phyloP scores from a whole-genome alignment of 441 rosid species.

The Pelargonium australe region DNA sequence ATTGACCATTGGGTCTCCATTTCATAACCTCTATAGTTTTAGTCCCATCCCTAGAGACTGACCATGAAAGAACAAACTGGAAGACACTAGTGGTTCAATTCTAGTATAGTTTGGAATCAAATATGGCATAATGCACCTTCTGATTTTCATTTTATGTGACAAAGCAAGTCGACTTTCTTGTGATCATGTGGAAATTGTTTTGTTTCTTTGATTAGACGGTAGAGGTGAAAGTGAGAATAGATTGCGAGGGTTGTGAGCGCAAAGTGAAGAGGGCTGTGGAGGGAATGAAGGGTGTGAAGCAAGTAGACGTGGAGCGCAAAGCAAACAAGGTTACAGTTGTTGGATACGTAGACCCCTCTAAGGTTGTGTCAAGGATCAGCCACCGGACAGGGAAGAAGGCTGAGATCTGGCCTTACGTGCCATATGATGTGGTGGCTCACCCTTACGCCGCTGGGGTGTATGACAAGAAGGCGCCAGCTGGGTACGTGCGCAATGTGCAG shows the following conservation, averaged over 20 bases:
- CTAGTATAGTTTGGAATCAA: too few species aligned
- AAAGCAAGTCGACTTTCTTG: not conserved
- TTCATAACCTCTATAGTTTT: too few species aligned
- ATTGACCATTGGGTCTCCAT: too few species aligned
- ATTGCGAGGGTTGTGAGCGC: constrained; percentile 92
- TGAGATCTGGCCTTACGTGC: constrained; percentile 85
- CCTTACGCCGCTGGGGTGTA: constrained; percentile 85
- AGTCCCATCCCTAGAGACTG: too few species aligned
- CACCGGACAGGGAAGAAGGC: constrained; percentile 89
- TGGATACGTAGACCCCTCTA: constrained; percentile 67
- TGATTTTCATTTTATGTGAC: not conserved
- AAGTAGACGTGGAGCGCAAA: constrained; percentile 64
- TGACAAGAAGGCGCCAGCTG: constrained; percentile 78
- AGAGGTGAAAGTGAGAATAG: constrained; percentile 76
- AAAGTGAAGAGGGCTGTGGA: constrained; percentile 67
- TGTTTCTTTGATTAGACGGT: constrained; percentile 52
- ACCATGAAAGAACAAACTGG: too few species aligned
- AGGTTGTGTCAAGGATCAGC: constrained; percentile 65
- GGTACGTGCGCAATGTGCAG: constrained; percentile 64
- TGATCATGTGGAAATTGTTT: not conserved
- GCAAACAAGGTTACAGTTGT: constrained; percentile 74
- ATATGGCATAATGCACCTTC: too few species aligned
- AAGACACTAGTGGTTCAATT: too few species aligned
- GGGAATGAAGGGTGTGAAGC: constrained; percentile 79
- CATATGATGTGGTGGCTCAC: constrained; percentile 76